Evolutionary conservation across 176 grass and related monocot genomes (phyloP).

Genomic region (Panicum miliaceum): DNA sequence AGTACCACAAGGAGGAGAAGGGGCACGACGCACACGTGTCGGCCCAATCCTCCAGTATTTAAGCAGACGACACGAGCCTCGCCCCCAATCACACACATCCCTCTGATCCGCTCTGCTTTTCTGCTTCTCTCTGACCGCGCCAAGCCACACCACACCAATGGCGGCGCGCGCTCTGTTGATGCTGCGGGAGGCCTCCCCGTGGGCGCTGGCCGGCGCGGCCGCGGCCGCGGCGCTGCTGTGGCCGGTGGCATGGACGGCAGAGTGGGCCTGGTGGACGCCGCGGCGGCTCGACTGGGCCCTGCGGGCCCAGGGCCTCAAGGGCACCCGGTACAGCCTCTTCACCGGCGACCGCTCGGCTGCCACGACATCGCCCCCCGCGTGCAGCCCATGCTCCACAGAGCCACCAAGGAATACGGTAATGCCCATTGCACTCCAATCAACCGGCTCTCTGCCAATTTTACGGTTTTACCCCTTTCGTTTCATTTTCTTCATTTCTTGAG

Average conservation of each 20-base stretch:
- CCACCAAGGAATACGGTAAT: background rate
- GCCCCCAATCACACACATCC: background rate
- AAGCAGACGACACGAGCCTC: background rate
- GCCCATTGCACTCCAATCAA: too few relatives aligned
- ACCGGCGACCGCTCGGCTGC: slow-evolving; percentile 50
- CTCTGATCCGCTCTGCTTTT: background rate
- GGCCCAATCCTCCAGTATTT: background rate
- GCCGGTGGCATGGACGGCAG: slow-evolving; percentile 35
- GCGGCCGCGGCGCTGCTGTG: slow-evolving; percentile 38
- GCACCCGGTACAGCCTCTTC: slow-evolving; percentile 52
- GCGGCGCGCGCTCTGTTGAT: background rate
- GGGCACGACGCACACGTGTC: background rate
- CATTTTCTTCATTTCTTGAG: too few relatives aligned
- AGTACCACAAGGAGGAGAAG: background rate
- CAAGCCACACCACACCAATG: background rate
- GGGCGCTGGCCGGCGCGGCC: slow-evolving; percentile 35
- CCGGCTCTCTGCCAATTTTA: too few relatives aligned
- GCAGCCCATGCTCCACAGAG: slow-evolving; percentile 17
- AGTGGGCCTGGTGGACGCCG: slow-evolving; percentile 64
- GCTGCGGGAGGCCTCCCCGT: slow-evolving; percentile 24
- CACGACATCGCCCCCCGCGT: slow-evolving; percentile 51
- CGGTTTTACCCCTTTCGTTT: too few relatives aligned
- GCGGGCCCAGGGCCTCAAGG: slow-evolving; percentile 51
- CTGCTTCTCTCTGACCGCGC: background rate
- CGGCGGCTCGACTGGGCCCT: slow-evolving; percentile 46